Evolutionary conservation across 257 asterid species (phyloP), one percentile per base, ranked within the genome.

Genomic region (Gentiana dahurica): DNA sequence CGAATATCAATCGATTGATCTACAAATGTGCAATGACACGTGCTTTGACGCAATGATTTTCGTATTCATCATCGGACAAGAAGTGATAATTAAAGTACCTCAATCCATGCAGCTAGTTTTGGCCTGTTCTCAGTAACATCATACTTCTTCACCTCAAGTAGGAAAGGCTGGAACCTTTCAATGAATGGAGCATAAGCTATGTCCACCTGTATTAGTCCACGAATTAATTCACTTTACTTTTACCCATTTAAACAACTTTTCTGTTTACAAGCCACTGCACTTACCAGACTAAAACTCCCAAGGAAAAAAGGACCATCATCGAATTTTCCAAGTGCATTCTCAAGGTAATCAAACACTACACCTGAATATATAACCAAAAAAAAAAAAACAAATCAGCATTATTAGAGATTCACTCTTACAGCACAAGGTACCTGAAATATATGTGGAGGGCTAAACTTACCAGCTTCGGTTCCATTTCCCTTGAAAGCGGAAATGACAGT

Each of bases 301-400:
- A 86, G 79, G 74, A 86, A 77, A 75, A 86, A 86, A 12, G 85
- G 87, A 0, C 95, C 89, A 12, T 75, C 76, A 0, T 69, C 76
- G 55, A 73, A 83, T 53, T 81, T 80, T 3, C 36, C 7, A 5
- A 86, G 87, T 10, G 89, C 77, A 2, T 71, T 59, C 68, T 86
- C 95, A 60, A 83, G 60, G 67, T 80, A 66, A 68, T 86, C 87
- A 8, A 78, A 80, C 51, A 75, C 79, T 45, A 64, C 71, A 55
- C 67, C 82, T 72, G 63, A 58, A 54, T 71, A 76, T 68, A 69
- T 70, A 43, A 32, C 58, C 5, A 83, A 77, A 51, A 39, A 5
- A 39, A 39, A 15, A 24, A 24, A 24, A 24, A 24, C 24, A 24
- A 24, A 24, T 24, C 24, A 24, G 24, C 24, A 24, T 24, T 24